A percentile compares a stretch with the other conserved stretches of the same genome.
phyloP scores from a whole-genome alignment of 257 asterid genomes.

The Buddleja alternifolia region DNA sequence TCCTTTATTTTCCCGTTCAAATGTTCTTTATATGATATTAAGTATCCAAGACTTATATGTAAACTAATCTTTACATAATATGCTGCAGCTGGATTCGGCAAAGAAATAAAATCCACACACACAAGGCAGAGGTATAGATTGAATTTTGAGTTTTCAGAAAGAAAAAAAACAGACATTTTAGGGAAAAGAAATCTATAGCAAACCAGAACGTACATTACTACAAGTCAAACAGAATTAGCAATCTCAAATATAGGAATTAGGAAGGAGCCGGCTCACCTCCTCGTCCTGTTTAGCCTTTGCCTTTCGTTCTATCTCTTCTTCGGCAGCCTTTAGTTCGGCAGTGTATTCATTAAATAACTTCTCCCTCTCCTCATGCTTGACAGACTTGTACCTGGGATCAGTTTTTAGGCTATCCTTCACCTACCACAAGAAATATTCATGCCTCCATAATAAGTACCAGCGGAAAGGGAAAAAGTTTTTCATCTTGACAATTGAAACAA shows the following conservation, averaged over 20 bases:
- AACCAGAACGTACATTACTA: not conserved
- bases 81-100: no score
- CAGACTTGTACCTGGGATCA: constrained; percentile 90
- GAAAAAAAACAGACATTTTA: no score
- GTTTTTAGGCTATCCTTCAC: constrained; percentile 79
- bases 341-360: constrained; percentile 69
- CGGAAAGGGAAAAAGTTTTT: constrained; percentile 10
- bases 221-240: constrained; percentile 22
- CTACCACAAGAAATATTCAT: constrained; percentile 49
- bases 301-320: constrained; percentile 55
- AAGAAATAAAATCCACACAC: no score
- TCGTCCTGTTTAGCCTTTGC: constrained; percentile 67
- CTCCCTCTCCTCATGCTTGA: constrained; percentile 90
- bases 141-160: no score
- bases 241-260: constrained; percentile 6
- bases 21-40: no score
- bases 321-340: constrained; percentile 83
- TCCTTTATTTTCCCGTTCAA: no score
- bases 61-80: no score
- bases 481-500: not conserved
- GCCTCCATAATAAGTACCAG: constrained; percentile 15
- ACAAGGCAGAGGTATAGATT: no score
- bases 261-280: constrained; percentile 59
- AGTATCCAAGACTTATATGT: no score
- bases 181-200: not conserved